phyloP scores from a whole-genome alignment of 2,329 filamentous ascomycete genomes.

The Aureobasidium uvarum region DNA sequence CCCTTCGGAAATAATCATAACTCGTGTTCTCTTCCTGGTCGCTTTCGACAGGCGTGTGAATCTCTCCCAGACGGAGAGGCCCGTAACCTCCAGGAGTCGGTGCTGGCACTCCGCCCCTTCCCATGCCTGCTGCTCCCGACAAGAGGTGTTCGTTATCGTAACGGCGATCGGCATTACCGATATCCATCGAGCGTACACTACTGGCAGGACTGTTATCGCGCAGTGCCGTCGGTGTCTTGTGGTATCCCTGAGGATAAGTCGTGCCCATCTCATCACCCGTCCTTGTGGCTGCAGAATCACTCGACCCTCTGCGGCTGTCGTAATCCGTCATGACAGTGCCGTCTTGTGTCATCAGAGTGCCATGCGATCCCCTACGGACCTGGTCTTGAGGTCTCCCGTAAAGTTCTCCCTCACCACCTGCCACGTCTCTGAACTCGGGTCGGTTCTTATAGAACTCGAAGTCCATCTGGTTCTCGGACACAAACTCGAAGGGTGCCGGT shows the following conservation, averaged over 20 bases:
- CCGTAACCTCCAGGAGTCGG: constrained; percentile 34
- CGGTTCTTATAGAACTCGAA: constrained; percentile 91
- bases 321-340: constrained; percentile 31
- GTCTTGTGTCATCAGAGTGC: constrained; percentile 41
- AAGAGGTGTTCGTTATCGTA: constrained; percentile 32
- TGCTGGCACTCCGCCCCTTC: constrained; percentile 31
- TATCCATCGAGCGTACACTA: constrained; percentile 30
- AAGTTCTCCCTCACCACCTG: constrained; percentile 66
- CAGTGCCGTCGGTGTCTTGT: constrained; percentile 45
- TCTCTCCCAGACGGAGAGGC: constrained; percentile 30
- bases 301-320: constrained; percentile 30
- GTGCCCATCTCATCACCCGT: constrained; percentile 37
- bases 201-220: constrained; percentile 46
- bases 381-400: constrained; percentile 60
- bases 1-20: constrained; percentile 43
- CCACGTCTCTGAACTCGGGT: constrained; percentile 81
- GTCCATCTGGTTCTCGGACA: constrained; percentile 80
- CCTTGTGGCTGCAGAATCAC: constrained; percentile 36
- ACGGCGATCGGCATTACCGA: constrained; percentile 32
- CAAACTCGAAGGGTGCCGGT: constrained; percentile 74
- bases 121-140: constrained; percentile 36
- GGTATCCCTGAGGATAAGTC: constrained; percentile 50
- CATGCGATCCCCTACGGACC: constrained; percentile 60
- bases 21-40: constrained; percentile 39
- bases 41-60: constrained; percentile 35